phyloP scores from a whole-genome alignment of 768 basidiomycete genomes.

The Leucogyrophana mollusca region DNA sequence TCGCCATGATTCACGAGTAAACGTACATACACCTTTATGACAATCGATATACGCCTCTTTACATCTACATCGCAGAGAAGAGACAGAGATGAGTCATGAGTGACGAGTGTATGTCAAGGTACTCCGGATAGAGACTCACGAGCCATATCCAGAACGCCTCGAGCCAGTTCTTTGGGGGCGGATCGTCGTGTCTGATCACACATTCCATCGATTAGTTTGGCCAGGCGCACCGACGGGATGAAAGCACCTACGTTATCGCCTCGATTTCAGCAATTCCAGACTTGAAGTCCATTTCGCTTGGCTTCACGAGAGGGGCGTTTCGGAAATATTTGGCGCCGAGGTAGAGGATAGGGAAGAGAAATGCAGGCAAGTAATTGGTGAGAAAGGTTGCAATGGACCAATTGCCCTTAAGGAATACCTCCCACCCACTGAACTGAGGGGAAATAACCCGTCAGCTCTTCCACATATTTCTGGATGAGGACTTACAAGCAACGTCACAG shows the following conservation, averaged over 20 bases:
- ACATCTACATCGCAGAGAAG: too few relatives aligned
- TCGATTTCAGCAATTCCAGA: constrained; percentile 25
- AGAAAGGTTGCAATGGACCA: constrained; percentile 40
- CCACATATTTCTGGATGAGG: too few relatives aligned
- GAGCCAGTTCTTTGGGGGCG: constrained; percentile 20
- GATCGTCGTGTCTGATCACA: constrained; percentile 28
- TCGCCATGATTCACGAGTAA: too few relatives aligned
- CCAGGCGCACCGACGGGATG: neutral
- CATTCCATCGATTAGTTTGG: neutral
- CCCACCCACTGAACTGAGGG: constrained; percentile 37
- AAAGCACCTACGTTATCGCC: constrained; percentile 21
- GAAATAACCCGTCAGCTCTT: neutral
- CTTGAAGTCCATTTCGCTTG: constrained; percentile 26
- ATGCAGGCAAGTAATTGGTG: constrained; percentile 41
- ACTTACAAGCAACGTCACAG: constrained; percentile 35
- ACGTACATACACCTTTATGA: too few relatives aligned
- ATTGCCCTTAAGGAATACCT: constrained; percentile 38
- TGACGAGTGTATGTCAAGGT: too few relatives aligned
- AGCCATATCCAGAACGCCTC: constrained; percentile 29
- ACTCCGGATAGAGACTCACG: constrained; percentile 11
- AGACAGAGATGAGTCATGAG: too few relatives aligned
- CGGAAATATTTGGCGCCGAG: constrained; percentile 20
- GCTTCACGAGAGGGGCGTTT: constrained; percentile 5
- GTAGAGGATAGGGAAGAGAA: constrained; percentile 48
- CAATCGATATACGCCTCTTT: too few relatives aligned